phyloP scores from a whole-genome alignment of 805 yeast species.

The Yamadazyma olivae region DNA sequence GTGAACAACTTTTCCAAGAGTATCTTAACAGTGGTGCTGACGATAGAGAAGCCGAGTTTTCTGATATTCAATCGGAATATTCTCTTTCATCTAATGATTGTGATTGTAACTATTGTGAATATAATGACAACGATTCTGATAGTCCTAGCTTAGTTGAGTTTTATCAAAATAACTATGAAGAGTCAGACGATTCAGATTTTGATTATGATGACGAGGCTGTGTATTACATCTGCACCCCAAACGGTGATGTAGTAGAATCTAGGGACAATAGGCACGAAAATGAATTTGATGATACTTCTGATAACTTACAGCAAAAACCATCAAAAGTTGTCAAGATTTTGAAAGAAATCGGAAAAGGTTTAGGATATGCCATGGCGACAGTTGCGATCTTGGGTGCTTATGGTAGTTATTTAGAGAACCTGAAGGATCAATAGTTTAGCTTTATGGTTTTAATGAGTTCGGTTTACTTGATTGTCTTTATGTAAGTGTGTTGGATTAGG shows the following conservation, averaged over 20 bases:
- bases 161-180: constrained; percentile 4
- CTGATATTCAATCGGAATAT: too few relatives aligned
- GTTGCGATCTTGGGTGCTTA: constrained; percentile 34
- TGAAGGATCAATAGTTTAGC: neutral
- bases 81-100: too few relatives aligned
- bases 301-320: too few relatives aligned
- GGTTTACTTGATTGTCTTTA: too few relatives aligned
- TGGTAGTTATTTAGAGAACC: constrained; percentile 19
- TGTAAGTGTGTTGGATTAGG: neutral
- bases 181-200: neutral
- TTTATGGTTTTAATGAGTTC: neutral
- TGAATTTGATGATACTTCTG: too few relatives aligned
- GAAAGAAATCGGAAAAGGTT: constrained; percentile 32
- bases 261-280: neutral
- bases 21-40: too few relatives aligned
- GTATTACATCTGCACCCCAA: constrained; percentile 5
- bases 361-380: constrained; percentile 28
- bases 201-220: constrained; percentile 4
- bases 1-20: too few relatives aligned
- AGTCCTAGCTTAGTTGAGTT: neutral
- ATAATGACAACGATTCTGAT: too few relatives aligned
- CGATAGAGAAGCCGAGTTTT: too few relatives aligned
- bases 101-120: too few relatives aligned
- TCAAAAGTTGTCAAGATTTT: constrained; percentile 11
- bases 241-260: neutral